phyloP scores from a whole-genome alignment of 1,284 basidiomycete species.

The Anthracocystis panici-leucophaei region DNA sequence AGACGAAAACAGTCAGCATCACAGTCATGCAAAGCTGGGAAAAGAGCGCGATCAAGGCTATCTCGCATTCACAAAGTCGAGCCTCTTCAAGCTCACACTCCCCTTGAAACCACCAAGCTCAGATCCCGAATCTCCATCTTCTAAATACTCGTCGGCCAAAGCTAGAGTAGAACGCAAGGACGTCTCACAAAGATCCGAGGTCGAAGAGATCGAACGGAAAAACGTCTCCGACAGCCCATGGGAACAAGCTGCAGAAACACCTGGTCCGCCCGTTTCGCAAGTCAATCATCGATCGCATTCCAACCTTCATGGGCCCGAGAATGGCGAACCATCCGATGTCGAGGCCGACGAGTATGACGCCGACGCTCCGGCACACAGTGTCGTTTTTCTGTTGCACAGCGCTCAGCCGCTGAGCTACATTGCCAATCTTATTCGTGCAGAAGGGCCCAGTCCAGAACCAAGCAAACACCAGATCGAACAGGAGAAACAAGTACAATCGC shows the following conservation, averaged over 20 bases:
- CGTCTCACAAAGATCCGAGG: constrained; percentile 1
- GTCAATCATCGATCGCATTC: constrained; percentile 41
- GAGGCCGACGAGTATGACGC: constrained; percentile 58
- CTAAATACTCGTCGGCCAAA: constrained; percentile 36
- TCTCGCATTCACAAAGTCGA: constrained; percentile 61
- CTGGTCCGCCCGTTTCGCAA: constrained; percentile 43
- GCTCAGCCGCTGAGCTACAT: constrained; percentile 63
- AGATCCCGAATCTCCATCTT: constrained; percentile 34
- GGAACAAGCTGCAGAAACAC: constrained; percentile 47
- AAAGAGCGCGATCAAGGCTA: constrained; percentile 51
- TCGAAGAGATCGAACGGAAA: constrained; percentile 20
- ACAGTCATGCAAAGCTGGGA: constrained; percentile 14
- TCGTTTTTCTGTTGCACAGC: constrained; percentile 60
- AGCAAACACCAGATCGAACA: constrained; percentile 31
- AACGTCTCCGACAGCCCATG: constrained; percentile 33
- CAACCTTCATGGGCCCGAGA: constrained; percentile 45
- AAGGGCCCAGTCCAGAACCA: constrained; percentile 54
- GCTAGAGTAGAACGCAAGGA: constrained; percentile 22
- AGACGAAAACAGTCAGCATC: constrained; percentile 41
- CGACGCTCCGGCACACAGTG: constrained; percentile 56
- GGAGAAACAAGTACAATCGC: background rate
- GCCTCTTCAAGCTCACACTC: constrained; percentile 61
- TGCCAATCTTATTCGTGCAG: constrained; percentile 58
- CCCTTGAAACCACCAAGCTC: constrained; percentile 47
- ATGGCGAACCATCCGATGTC: constrained; percentile 51